A percentile compares a stretch with the other conserved stretches of the same genome.
phyloP scores from a whole-genome alignment of 176 grass and related monocot genomes.

The Ananas comosus region DNA sequence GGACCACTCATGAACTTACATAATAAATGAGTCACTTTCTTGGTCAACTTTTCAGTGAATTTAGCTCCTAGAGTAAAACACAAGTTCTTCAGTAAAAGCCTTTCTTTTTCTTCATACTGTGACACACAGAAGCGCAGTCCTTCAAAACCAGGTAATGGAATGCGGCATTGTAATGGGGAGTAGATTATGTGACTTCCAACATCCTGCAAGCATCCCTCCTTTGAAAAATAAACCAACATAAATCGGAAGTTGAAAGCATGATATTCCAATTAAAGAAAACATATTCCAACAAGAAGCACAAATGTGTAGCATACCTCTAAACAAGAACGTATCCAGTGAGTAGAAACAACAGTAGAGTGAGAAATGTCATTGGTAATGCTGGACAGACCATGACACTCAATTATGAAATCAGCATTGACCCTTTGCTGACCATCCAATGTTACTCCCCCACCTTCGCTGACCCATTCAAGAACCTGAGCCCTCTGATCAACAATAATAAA shows the following conservation, averaged over 20 bases:
- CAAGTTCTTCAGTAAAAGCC: conserved; percentile 62
- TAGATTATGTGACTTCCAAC: conserved; percentile 77
- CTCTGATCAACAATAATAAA: conserved; percentile 57
- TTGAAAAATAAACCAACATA: conserved; percentile 19
- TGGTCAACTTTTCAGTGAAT: conserved; percentile 49
- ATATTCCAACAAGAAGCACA: too few species aligned
- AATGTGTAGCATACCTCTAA: conserved; percentile 47
- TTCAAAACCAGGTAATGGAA: conserved; percentile 74
- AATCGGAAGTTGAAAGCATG: not conserved
- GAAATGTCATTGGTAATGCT: conserved; percentile 24
- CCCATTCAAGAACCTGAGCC: conserved; percentile 74
- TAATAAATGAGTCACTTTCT: conserved; percentile 64
- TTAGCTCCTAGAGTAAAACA: conserved; percentile 72
- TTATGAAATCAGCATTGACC: conserved; percentile 47
- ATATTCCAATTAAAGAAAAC: too few species aligned
- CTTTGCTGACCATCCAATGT: conserved; percentile 44
- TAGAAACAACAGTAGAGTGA: conserved; percentile 59
- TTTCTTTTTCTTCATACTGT: conserved; percentile 66
- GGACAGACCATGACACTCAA: conserved; percentile 55
- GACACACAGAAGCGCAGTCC: conserved; percentile 54
- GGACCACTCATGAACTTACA: conserved; percentile 65
- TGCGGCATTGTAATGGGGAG: conserved; percentile 62
- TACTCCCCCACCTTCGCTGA: conserved; percentile 55
- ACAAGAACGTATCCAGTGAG: conserved; percentile 87
- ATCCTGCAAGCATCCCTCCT: conserved; percentile 73